Evolutionary conservation across 192 early-diverging fungal genomes (phyloP), one percentile per base, ranked within the genome.

Genomic region (Chytriomyces confervae): DNA sequence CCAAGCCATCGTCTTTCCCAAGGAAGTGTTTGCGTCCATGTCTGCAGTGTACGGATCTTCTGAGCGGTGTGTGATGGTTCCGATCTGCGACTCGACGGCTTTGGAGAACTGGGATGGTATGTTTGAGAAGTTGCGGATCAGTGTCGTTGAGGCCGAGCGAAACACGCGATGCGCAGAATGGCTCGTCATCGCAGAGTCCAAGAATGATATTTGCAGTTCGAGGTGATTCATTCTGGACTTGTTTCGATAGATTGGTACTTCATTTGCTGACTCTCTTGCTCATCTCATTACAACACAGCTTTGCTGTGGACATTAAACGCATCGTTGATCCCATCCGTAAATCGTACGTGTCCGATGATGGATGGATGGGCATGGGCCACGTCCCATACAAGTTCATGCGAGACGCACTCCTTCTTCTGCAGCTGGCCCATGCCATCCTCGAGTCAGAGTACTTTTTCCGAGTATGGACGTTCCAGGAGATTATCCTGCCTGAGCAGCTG

Each of bases 401-500:
- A 3, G 53, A 70, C 36, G 36, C 48, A 13, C 13, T 61, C 5
- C 6, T 70, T 16, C 49, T 27, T 11, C 6, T 70, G 18, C 20
- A 48, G 5, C 18, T 70, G 11, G 69, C 69, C 16, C 1, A 70
- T 45, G 18, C 16, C 20, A 61, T 70, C 27, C 50, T 70, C 36
- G 2, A 70, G 53, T 70, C 69, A 49, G 69, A 70, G 23, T 70
- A 70, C 69, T 70, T 70, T 60, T 49, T 61, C 49, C 69, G 69
- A 16, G 69, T 70, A 11, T 70, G 69, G 69, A 18, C 50, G 11
- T 65, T 70, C 53, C 69, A 70, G 69, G 69, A 70, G 50, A 53
- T 70, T 16, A 70, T 70, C 18, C 50, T 70, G 1, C 69, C 69
- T 4, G 20, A 13, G 18, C 50, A 70, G 53, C 60, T 70, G 18